Conservation (phyloP, 176 grass and related monocot genomes). For the Aegilops bicornis region DNA sequence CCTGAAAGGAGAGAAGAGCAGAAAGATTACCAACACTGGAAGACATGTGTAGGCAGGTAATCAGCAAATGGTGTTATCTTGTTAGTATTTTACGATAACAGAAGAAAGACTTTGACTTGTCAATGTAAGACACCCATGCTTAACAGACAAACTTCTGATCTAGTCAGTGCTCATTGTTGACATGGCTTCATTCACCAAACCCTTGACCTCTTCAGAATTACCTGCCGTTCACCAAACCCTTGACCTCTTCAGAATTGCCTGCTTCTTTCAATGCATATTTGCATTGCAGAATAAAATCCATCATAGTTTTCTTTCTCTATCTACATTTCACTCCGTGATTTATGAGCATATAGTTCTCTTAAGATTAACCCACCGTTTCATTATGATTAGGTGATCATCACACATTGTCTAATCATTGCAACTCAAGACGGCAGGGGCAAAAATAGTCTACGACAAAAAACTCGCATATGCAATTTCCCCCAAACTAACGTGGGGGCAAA, state of each 20-base stretch:
- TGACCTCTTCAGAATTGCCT: conserved; percentile 24
- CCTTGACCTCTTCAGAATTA: conserved; percentile 28
- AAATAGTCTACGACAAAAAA: background rate
- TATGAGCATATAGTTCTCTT: background rate
- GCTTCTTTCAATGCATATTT: background rate
- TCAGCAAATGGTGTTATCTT: background rate
- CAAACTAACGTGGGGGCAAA: background rate
- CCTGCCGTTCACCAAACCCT: conserved; percentile 23
- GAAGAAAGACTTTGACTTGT: background rate
- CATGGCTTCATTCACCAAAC: conserved; percentile 26
- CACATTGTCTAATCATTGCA: background rate
- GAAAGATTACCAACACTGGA: background rate
- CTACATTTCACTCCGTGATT: background rate
- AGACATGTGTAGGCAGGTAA: background rate
- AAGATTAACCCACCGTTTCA: background rate
- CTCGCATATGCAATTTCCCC: background rate
- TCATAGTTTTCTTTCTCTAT: background rate
- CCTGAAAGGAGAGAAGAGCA: conserved; percentile 25
- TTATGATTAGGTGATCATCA: conserved; percentile 37
- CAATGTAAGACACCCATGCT: conserved; percentile 5
- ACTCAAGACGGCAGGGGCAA: background rate
- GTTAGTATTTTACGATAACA: conserved; percentile 7
- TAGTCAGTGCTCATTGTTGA: conserved; percentile 8
- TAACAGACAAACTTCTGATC: background rate
- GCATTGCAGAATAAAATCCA: background rate